Percentiles rank a stretch among this genome's conserved stretches.
These are phyloP conservation scores for Mycena alexandri DNA, from an alignment of 768 basidiomycete genomes.

Conservation along the genomic window DNA sequence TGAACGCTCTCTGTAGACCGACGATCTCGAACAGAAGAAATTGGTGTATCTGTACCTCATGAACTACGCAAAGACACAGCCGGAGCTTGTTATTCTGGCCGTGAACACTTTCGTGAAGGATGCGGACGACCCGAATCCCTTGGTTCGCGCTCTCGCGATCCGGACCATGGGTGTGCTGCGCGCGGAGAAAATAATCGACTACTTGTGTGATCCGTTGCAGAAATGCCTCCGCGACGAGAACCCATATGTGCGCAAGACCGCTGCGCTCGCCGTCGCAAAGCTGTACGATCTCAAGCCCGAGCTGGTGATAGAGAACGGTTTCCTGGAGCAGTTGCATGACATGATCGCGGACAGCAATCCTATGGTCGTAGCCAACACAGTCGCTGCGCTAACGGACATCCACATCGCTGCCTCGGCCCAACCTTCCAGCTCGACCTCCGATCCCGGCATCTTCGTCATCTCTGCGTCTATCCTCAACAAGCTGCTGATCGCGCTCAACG, in stretches of 20 bases:
- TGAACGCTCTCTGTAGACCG: slow-evolving; percentile 95
- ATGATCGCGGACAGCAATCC: slow-evolving; percentile 97
- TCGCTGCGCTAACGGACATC: slow-evolving; percentile 95
- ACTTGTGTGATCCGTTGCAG: slow-evolving; percentile 93
- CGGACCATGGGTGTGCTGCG: slow-evolving; percentile 98
- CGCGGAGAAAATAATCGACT: slow-evolving; percentile 99
- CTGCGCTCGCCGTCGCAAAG: slow-evolving; percentile 97
- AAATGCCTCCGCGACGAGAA: slow-evolving; percentile 95
- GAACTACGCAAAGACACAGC: slow-evolving; percentile 99
- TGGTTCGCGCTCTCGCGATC: slow-evolving; percentile 95
- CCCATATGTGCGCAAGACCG: slow-evolving; percentile 98
- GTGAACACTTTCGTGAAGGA: slow-evolving; percentile 99
- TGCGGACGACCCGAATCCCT: slow-evolving; percentile 95
- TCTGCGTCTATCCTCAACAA: slow-evolving; percentile 88
- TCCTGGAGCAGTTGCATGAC: slow-evolving; percentile 88
- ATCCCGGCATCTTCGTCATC: slow-evolving; percentile 82
- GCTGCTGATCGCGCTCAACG: slow-evolving; percentile 94
- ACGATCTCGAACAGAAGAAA: slow-evolving; percentile 99
- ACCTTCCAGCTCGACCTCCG: slow-evolving; percentile 66
- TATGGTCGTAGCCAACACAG: slow-evolving; percentile 99
- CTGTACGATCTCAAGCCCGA: slow-evolving; percentile 97
- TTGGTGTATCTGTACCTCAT: slow-evolving; percentile 99
- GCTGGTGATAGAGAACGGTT: slow-evolving; percentile 94
- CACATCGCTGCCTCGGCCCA: slow-evolving; percentile 77
- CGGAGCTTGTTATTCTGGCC: slow-evolving; percentile 87